Conservation (phyloP, 345 rosid genomes). For the Brassica juncea region DNA sequence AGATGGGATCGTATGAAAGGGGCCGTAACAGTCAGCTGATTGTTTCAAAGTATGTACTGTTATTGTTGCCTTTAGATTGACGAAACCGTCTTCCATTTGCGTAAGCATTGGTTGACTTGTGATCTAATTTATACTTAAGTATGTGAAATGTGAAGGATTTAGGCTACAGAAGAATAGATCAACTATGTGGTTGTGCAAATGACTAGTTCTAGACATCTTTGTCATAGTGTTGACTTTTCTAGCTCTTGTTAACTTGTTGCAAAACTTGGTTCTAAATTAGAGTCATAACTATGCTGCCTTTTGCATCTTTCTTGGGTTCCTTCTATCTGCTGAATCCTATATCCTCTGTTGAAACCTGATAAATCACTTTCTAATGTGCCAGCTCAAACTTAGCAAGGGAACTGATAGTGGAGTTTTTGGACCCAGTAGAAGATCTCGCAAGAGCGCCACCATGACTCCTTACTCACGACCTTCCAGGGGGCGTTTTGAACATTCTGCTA, state of each 20-base stretch:
- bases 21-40: background rate
- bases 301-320: slow-evolving; percentile 7
- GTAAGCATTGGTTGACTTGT: background rate
- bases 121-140: slow-evolving; percentile 5
- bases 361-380: slow-evolving; percentile 30
- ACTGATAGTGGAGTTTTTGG: slow-evolving; percentile 63
- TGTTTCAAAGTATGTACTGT: slow-evolving; percentile 5
- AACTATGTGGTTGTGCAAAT: slow-evolving; percentile 7
- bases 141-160: slow-evolving; percentile 11
- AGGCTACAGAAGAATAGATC: background rate
- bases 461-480: slow-evolving; percentile 44
- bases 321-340: slow-evolving; percentile 1
- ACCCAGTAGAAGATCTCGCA: slow-evolving; percentile 64
- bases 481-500: slow-evolving; percentile 45
- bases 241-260: slow-evolving; percentile 19
- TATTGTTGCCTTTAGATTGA: slow-evolving; percentile 15
- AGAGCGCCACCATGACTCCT: slow-evolving; percentile 42
- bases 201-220: slow-evolving; percentile 7
- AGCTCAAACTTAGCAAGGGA: slow-evolving; percentile 47
- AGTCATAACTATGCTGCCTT: slow-evolving; percentile 18
- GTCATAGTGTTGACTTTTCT: background rate
- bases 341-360: slow-evolving; percentile 19
- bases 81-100: background rate
- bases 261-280: slow-evolving; percentile 21
- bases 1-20: background rate